Percentiles rank a stretch among this genome's conserved stretches.
Evolutionary conservation across 768 basidiomycete species (phyloP).

Genomic region (Macrolepiota fuliginosa): DNA sequence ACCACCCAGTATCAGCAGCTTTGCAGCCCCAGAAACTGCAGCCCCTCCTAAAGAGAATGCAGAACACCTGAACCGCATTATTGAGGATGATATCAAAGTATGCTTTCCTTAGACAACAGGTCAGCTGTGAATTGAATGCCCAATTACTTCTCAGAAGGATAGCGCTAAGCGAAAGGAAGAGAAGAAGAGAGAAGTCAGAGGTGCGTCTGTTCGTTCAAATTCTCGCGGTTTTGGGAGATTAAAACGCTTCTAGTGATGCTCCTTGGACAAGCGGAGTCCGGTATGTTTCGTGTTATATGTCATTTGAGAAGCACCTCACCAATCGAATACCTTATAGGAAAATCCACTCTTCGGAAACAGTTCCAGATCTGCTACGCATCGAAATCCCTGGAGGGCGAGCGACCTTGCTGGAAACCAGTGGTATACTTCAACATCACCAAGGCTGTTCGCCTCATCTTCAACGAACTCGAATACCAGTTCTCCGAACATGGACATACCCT

Average conservation of each 20-base stretch:
- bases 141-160: conserved; percentile 13
- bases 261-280: conserved; percentile 75
- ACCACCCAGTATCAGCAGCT: conserved; percentile 8
- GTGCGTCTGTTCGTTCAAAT: conserved; percentile 23
- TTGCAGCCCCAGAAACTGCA: neutral
- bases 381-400: conserved; percentile 64
- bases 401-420: conserved; percentile 74
- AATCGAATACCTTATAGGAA: conserved; percentile 37
- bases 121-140: neutral
- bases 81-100: conserved; percentile 19
- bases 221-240: neutral
- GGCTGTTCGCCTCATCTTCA: conserved; percentile 71
- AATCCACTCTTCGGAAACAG: conserved; percentile 83
- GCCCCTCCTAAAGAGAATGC: conserved; percentile 11
- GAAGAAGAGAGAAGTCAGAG: conserved; percentile 44
- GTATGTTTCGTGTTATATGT: conserved; percentile 20
- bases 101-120: neutral
- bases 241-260: conserved; percentile 52
- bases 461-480: conserved; percentile 65
- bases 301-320: neutral
- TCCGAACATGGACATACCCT: conserved; percentile 15
- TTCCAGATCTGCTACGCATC: conserved; percentile 81
- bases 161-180: conserved; percentile 24
- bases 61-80: conserved; percentile 9
- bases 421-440: conserved; percentile 85